Percentiles rank a stretch among this genome's conserved stretches.
phyloP scores from a whole-genome alignment of 371 early-diverging fungal genomes.

The Mucor plumbeus region DNA sequence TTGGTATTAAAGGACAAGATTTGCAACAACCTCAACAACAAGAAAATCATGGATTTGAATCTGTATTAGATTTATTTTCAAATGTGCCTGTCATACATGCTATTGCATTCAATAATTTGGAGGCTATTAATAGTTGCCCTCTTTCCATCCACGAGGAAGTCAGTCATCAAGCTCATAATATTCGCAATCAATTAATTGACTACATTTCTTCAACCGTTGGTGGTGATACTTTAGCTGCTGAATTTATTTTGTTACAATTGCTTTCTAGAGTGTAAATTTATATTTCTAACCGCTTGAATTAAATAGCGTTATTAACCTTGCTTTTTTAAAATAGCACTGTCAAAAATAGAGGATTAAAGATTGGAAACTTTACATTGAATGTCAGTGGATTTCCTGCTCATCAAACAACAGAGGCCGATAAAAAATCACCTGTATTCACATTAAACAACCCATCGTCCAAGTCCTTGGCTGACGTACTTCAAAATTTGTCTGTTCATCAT shows the following conservation, averaged over 20 bases:
- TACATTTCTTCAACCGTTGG: constrained; percentile 56
- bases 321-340: constrained; percentile 28
- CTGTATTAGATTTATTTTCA: constrained; percentile 25
- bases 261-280: constrained; percentile 62
- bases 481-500: constrained; percentile 49
- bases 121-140: constrained; percentile 15
- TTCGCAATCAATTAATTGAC: constrained; percentile 52
- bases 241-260: constrained; percentile 62
- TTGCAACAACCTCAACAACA: constrained; percentile 10
- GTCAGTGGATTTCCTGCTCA: constrained; percentile 43
- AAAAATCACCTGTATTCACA: constrained; percentile 5
- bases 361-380: constrained; percentile 56
- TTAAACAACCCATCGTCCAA: constrained; percentile 25
- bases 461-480: constrained; percentile 28
- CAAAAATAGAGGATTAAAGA: constrained; percentile 44
- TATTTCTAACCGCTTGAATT: not conserved
- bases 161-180: constrained; percentile 13
- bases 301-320: not conserved
- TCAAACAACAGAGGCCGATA: constrained; percentile 13
- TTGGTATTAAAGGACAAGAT: constrained; percentile 54
- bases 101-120: constrained; percentile 36
- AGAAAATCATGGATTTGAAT: constrained; percentile 23
- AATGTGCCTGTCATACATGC: constrained; percentile 49
- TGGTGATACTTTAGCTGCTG: constrained; percentile 63
- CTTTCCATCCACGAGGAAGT: not conserved